Conservation (phyloP, 2,329 filamentous ascomycete genomes). For the Calonectria hongkongensis region DNA sequence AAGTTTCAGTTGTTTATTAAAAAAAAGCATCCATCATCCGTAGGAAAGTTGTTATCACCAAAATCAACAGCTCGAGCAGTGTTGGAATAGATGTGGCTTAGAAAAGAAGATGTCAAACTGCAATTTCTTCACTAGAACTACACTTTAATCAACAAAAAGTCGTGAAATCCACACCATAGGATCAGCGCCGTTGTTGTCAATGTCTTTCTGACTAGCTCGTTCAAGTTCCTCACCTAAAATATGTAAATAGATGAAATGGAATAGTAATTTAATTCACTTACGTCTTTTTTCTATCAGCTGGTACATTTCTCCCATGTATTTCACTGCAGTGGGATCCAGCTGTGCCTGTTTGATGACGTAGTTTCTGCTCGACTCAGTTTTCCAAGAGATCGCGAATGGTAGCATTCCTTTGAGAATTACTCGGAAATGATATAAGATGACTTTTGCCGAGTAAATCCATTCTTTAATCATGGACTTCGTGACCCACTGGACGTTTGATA, state of each 20-base stretch:
- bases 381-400: neutral
- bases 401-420: neutral
- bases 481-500: neutral
- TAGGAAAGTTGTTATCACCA: no score
- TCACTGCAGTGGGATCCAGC: neutral
- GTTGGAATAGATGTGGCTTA: no score
- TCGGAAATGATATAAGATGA: neutral
- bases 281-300: neutral
- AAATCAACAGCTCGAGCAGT: no score
- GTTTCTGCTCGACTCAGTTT: neutral
- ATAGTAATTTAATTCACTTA: neutral
- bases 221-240: neutral
- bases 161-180: slow-evolving; percentile 10
- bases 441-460: neutral
- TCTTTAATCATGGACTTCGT: neutral
- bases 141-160: neutral
- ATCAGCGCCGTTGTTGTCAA: neutral
- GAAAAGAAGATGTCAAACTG: no score
- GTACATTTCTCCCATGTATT: neutral
- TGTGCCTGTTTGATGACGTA: neutral
- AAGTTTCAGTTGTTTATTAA: no score
- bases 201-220: neutral
- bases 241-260: neutral
- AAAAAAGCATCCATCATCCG: no score
- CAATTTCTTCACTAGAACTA: no score